Evolutionary conservation across 306 rosid genomes (phyloP), one percentile per base, ranked within the genome.

Genomic region (Medicago truncatula): DNA sequence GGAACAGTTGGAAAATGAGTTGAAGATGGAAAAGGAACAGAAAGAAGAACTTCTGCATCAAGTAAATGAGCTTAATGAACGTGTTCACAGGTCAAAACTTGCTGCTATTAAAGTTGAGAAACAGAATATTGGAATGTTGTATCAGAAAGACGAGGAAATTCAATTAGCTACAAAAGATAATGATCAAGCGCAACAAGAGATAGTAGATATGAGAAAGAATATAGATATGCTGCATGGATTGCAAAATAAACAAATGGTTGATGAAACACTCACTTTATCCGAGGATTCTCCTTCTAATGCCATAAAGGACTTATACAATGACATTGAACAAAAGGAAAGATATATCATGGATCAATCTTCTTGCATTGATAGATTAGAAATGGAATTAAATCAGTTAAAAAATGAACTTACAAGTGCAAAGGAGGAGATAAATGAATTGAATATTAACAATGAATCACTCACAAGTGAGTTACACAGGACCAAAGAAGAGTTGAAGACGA

Each of bases 11-110:
- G 89, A 86, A 79, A 54, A n/a, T 7, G 87, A 59, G 0, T 70
- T 80, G 15, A 40, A 31, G 67, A 59, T 60, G 76, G 91, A 86
- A 53, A 86, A 85, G 71, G 88, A 82, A 44, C 83, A 73, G 67
- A 82, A 77, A 43, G 82, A 76, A 73, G 85, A 83, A 76, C 83
- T 89, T 18, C 6, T 75, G 60, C 81, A 74, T 54, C 83, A 80
- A 44, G 85, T 86, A 74, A 80, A 79, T 50, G 92, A 89, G 84
- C 88, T 93, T 38, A 70, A 62, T 50, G 85, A 85, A 36, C 82
- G 75, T 8, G 77, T 86, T 70, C 80, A 47, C 36, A 28, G 44
- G 67, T 83, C 80, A 17, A 86, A 80, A 34, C 73, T 63, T 80
- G 84, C 66, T 71, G 83, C 89, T 16, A 56, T 40, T 67, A 62